Evolutionary conservation across 805 yeast species (phyloP), one percentile per base, ranked within the genome.

Genomic region (Ogataea paradorogensis): DNA sequence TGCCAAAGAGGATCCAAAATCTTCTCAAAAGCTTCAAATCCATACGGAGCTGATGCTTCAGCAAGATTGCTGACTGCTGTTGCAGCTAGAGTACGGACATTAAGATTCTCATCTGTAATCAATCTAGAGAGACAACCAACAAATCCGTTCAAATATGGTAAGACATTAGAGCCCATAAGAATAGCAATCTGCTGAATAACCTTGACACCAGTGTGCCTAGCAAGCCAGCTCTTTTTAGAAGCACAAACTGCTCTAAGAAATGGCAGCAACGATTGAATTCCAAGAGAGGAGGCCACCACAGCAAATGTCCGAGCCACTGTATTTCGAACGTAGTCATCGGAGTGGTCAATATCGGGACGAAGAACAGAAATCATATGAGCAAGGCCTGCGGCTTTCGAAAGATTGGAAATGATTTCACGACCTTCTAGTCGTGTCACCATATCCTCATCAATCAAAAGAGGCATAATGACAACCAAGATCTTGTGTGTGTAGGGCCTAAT

Each of bases 321-420:
- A 51, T 83, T 82, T 38, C 96, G 68, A 7, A 84, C 80, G 50
- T 79, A 81, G 51, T 89, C 96, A 54, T 90, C 96, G 8, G 73
- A 73, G 51, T 84, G 80, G 49, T 84, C 95, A 30, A 93, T 74
- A 59, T 88, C 95, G 0, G 93, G 87, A 38, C 95, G 69, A 57
- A 91, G 65, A 0, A 81, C 75, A 1, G 87, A 70, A n/a, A 93
- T 77, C 77, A 89, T 82, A 23, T 78, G 80, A 0, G 89, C 74
- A 24, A 90, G 62, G 0, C 98, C 98, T 2, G 86, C 90, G 1
- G 93, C 86, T 46, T 79, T 83, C 3, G 95, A 68, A 15, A 91
- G 63, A 44, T 76, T 82, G 0, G 90, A 71, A 13, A 89, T 74
- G 21, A 88, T 76, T 45, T 88, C 95, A 33, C 85, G 70, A 2